Conservation (phyloP, 2,329 filamentous ascomycete genomes). For the Lomentospora prolificans region DNA sequence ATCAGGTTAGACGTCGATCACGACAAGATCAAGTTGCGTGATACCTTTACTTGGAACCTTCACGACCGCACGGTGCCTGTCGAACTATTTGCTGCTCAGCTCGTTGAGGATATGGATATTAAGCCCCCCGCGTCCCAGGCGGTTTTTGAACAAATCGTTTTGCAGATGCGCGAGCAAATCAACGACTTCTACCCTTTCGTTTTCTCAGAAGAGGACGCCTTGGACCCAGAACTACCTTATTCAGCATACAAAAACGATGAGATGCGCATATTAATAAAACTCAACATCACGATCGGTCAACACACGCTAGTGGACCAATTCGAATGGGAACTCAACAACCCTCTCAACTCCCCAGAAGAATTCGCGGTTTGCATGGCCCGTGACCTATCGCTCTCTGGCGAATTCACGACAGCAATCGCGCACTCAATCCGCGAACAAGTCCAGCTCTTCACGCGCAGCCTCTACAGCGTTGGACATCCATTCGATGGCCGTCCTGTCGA, state of each 20-base stretch:
- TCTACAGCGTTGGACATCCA: constrained; percentile 87
- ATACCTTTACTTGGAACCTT: constrained; percentile 98
- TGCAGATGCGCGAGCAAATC: constrained; percentile 79
- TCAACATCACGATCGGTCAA: constrained; percentile 94
- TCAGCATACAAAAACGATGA: constrained; percentile 97
- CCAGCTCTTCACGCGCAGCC: constrained; percentile 84
- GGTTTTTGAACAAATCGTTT: constrained; percentile 48
- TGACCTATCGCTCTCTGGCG: constrained; percentile 83
- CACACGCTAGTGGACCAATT: constrained; percentile 95
- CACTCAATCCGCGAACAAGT: constrained; percentile 95
- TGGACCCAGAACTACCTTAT: constrained; percentile 85
- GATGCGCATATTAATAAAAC: constrained; percentile 90
- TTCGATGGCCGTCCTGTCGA: constrained; percentile 93
- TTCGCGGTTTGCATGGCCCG: constrained; percentile 84
- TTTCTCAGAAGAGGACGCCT: constrained; percentile 77
- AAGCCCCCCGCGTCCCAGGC: constrained; percentile 61
- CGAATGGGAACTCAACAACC: constrained; percentile 98
- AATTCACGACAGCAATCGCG: constrained; percentile 95
- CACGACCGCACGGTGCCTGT: constrained; percentile 76
- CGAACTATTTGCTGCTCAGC: constrained; percentile 76
- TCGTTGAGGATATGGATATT: constrained; percentile 83
- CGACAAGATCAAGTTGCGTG: constrained; percentile 89
- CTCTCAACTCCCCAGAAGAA: constrained; percentile 85
- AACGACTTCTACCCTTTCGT: constrained; percentile 90
- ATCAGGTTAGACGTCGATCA: constrained; percentile 87